Base-by-base conservation (phyloP, 164 flowering plant genomes). In the Cinnamomum chago region DNA sequence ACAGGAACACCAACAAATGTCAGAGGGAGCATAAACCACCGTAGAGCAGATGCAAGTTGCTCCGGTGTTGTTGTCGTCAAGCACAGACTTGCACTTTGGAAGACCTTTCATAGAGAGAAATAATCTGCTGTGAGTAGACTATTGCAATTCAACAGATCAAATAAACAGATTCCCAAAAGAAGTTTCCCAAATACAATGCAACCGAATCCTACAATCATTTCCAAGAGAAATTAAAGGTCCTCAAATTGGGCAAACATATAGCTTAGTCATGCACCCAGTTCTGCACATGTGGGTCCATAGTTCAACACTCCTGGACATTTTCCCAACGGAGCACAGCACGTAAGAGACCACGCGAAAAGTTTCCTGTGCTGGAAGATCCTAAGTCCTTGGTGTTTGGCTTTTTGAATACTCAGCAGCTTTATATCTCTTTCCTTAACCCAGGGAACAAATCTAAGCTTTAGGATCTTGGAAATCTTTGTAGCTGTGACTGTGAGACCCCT, bases 71-170 rank as follows among this genome's bases (percentile, higher is more conserved):
- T 93, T 23, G 98, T 91, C 13, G 95, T 76, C 77, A 95, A 82
- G 88, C 97, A 93, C 67, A 95, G 94, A 79, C 94, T 93, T 13
- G 98, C 90, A 86, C 98, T 94, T 92, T 93, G 99, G 73, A 95
- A 92, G 72, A 95, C 84, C 99, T 95, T 80, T 52, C 69, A 87
- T 17, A 71, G 71, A 80, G 76, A 81, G 28, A 73, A 64, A 70
- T 13, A 71, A 4, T 47, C 76, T 77, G 23, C 75, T 81, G 22
- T 40, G 72, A 77, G 67, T 76, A 77, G 58, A 23, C 33, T 72
- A 70, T 64, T 72, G 55, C 69, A 71, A 75, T 47, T 78, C 76
- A 51, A 77, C 18, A 28, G 35, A 67, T 14, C 17, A 55, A 55
- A 14, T 15, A 5, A 55, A 55, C n/a, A 14, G 60, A 55, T 55